A percentile compares a stretch with the other conserved stretches of the same genome.
Conservation (phyloP, 441 rosid genomes). For the Syzygium syzygioides region DNA sequence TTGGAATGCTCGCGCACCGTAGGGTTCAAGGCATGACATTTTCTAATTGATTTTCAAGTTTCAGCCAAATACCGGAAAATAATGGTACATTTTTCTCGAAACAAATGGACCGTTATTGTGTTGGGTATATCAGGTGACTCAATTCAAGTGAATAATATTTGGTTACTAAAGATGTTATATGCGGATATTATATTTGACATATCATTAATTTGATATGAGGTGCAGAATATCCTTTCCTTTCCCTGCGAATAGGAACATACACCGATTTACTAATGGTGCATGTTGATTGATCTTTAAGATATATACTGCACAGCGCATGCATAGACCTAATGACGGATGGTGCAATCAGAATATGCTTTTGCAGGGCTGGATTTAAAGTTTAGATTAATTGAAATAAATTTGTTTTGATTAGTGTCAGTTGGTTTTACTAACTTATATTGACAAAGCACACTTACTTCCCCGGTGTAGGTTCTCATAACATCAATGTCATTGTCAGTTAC, state of each 20-base stretch:
- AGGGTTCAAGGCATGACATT: too few species aligned
- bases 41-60: too few species aligned
- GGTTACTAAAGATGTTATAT: not conserved
- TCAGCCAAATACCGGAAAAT: too few species aligned
- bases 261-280: not conserved
- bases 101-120: not conserved
- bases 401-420: not conserved
- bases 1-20: too few species aligned
- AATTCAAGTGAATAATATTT: not conserved
- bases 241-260: not conserved
- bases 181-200: not conserved
- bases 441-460: not conserved
- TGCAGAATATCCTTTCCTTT: not conserved
- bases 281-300: not conserved
- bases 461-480: not conserved
- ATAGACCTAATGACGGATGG: not conserved
- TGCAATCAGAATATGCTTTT: not conserved
- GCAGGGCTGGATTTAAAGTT: not conserved
- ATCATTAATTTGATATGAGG: not conserved
- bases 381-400: not conserved
- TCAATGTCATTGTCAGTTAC: not conserved
- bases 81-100: too few species aligned
- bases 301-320: not conserved
- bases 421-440: not conserved
- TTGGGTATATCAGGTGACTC: not conserved